These are phyloP conservation scores for Ogataea methanolica DNA, from an alignment of 805 yeast species.

Conservation along the genomic window DNA sequence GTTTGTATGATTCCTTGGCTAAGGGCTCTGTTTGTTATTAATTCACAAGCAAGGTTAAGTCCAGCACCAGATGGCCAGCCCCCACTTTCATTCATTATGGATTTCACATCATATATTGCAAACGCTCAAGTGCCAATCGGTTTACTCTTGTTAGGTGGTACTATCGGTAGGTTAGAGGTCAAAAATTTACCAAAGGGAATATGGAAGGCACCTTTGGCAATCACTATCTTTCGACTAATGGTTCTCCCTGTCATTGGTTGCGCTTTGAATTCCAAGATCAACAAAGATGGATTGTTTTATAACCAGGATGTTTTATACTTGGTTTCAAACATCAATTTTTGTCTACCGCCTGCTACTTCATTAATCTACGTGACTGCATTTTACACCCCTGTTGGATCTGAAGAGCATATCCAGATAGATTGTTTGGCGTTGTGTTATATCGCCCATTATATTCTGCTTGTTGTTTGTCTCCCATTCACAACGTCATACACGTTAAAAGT, in stretches of 20 bases:
- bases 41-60: slow-evolving; percentile 45
- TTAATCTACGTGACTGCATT: slow-evolving; percentile 86
- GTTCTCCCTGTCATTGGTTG: slow-evolving; percentile 78
- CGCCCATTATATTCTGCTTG: slow-evolving; percentile 65
- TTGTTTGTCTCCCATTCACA: slow-evolving; percentile 68
- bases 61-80: slow-evolving; percentile 84
- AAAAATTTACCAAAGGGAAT: slow-evolving; percentile 62
- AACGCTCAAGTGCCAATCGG: slow-evolving; percentile 89
- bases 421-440: slow-evolving; percentile 75
- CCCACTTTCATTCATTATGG: slow-evolving; percentile 81
- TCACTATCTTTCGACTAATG: slow-evolving; percentile 56
- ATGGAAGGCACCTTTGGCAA: slow-evolving; percentile 57
- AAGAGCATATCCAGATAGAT: slow-evolving; percentile 67
- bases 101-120: slow-evolving; percentile 73
- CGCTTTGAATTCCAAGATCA: slow-evolving; percentile 57
- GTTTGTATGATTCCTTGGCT: slow-evolving; percentile 87
- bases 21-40: slow-evolving; percentile 59
- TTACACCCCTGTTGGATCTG: slow-evolving; percentile 61
- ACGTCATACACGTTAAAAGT: slow-evolving; percentile 64
- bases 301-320: slow-evolving; percentile 60
- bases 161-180: slow-evolving; percentile 70
- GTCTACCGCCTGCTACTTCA: slow-evolving; percentile 85
- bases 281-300: slow-evolving; percentile 59
- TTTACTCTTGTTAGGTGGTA: slow-evolving; percentile 76
- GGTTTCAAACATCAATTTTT: slow-evolving; percentile 67